Conservation (phyloP, 176 grass and related monocot species). For the Elaeis guineensis region DNA sequence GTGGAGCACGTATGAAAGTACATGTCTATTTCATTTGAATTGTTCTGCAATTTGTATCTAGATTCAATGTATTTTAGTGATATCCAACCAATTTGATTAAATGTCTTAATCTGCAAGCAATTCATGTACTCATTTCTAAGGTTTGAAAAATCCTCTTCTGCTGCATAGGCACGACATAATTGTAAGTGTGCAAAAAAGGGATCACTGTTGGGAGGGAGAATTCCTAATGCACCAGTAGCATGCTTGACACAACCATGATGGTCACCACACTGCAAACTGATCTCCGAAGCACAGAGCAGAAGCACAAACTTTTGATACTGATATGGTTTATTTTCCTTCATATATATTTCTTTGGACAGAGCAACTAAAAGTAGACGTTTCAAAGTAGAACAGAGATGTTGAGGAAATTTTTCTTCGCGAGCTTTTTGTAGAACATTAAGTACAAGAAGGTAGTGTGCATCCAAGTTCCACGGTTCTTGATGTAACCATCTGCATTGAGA, state of each 20-base stretch:
- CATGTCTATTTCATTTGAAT: conserved; percentile 47
- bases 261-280: conserved; percentile 67
- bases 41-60: conserved; percentile 41
- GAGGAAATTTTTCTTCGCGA: conserved; percentile 71
- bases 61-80: conserved; percentile 78
- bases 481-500: conserved; percentile 58
- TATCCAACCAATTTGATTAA: conserved; percentile 72
- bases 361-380: conserved; percentile 54
- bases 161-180: conserved; percentile 59
- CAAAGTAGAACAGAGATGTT: conserved; percentile 41
- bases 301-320: conserved; percentile 48
- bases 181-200: conserved; percentile 75
- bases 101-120: conserved; percentile 47
- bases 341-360: conserved; percentile 33
- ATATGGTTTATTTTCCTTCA: conserved; percentile 25
- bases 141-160: conserved; percentile 42
- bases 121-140: conserved; percentile 61
- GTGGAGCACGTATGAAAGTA: conserved; percentile 39
- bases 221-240: conserved; percentile 45
- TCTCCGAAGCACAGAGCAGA: conserved; percentile 67
- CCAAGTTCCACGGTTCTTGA: conserved; percentile 79
- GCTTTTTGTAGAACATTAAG: conserved; percentile 76
- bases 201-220: conserved; percentile 28
- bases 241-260: conserved; percentile 29
- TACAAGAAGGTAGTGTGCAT: conserved; percentile 66